Evolutionary conservation across 192 early-diverging fungal species (phyloP).

Genomic region (Kickxella alabastrina): DNA sequence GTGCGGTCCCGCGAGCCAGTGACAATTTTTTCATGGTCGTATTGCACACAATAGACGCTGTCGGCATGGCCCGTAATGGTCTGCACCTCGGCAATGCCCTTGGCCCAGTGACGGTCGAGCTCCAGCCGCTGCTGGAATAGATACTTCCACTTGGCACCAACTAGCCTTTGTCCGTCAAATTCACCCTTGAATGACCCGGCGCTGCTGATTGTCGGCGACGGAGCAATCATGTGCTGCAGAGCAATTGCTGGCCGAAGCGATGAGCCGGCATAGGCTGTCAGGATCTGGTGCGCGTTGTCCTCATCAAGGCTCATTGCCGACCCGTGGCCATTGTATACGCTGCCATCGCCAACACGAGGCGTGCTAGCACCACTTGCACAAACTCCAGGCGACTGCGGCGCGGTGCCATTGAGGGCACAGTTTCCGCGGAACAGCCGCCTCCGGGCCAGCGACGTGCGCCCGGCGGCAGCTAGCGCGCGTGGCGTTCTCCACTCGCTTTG

Average conservation of each 20-base stretch:
- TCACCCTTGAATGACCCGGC: background rate
- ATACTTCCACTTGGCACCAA: slow-evolving; percentile 61
- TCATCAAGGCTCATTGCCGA: background rate
- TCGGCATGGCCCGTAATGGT: slow-evolving; percentile 75
- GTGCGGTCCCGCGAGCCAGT: slow-evolving; percentile 76
- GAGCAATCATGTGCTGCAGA: slow-evolving; percentile 47
- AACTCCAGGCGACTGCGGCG: slow-evolving; percentile 6
- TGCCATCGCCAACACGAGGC: slow-evolving; percentile 26
- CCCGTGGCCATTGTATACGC: background rate
- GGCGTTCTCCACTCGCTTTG: slow-evolving; percentile 55
- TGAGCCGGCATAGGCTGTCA: slow-evolving; percentile 31
- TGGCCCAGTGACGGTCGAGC: slow-evolving; percentile 55
- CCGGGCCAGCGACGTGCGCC: slow-evolving; percentile 3
- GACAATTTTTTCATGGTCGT: slow-evolving; percentile 65
- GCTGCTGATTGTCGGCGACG: slow-evolving; percentile 28
- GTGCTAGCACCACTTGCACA: slow-evolving; percentile 25
- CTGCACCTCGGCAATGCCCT: slow-evolving; percentile 41
- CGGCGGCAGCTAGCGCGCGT: slow-evolving; percentile 22
- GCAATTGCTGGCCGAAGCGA: slow-evolving; percentile 40
- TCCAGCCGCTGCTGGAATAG: slow-evolving; percentile 63
- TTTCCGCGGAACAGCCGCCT: slow-evolving; percentile 5
- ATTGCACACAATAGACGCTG: slow-evolving; percentile 91
- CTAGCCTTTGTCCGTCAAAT: slow-evolving; percentile 6
- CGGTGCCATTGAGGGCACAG: background rate
- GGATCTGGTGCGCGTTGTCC: slow-evolving; percentile 11